Evolutionary conservation across 345 rosid genomes (phyloP), one percentile per base, ranked within the genome.

Genomic region (Anastatica hierochuntica): DNA sequence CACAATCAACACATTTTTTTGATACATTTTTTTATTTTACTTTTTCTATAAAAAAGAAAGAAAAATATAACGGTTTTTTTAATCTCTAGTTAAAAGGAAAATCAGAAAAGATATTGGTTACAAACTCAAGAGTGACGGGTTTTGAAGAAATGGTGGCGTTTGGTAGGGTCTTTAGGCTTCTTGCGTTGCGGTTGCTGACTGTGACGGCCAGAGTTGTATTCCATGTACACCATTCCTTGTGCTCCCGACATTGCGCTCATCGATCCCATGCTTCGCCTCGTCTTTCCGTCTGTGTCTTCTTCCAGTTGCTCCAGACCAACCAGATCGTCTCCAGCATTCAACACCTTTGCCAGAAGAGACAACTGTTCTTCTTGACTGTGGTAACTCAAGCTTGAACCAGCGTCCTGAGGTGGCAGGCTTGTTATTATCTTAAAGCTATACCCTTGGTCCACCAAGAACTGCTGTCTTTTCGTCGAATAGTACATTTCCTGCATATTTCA

Each of bases 401-500:
- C 19, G 62, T 85, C 96, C 21, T 78, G 53, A 14, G 96, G 96
- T 27, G 95, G 95, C 62, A 92, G 67, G 59, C 90, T 76, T 52
- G 96, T 92, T 50, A 92, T 92, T 17, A 88, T 95, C 95, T 88
- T 88, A 26, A 88, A 92, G 72, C 94, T 92, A 26, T 88, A 88
- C 60, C 96, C 96, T 78, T 88, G 98, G 72, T 88, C 96, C 9
- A 92, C 79, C 70, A 92, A 60, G 60, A 92, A 92, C 70, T 92
- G 94, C 59, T 92, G 98, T 70, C 94, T 76, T 76, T 85, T 65
- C 14, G 96, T 90, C 33, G 97, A 85, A 69, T 83, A 89, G 58
- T 83, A 89, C 94, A 89, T 85, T 67, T 85, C 97, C 92, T 92
- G 98, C 49, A 97, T 88, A 67, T 88, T n/a, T n/a, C n/a, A n/a